These are phyloP conservation scores for Penstemon newberryi DNA, from an alignment of 257 asterid species.

Conservation along the genomic window DNA sequence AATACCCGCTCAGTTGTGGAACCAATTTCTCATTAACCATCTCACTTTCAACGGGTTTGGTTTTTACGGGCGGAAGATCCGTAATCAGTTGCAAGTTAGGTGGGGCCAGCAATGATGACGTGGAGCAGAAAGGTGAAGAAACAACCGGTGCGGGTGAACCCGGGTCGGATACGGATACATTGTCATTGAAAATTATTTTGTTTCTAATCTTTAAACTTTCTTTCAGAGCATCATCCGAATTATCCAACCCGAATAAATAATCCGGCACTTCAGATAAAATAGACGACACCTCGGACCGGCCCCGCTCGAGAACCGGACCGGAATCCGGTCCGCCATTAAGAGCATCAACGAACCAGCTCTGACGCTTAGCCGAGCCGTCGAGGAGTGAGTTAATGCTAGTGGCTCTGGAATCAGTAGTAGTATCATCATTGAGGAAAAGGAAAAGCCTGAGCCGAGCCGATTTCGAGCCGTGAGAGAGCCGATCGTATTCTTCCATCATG, in stretches of 20 bases:
- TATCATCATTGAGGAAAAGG: constrained; percentile 33
- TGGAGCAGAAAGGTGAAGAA: constrained; percentile 69
- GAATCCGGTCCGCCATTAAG: constrained; percentile 66
- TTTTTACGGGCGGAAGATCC: constrained; percentile 78
- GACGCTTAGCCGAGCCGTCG: constrained; percentile 79
- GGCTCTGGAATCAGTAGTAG: constrained; percentile 45
- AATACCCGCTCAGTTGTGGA: constrained; percentile 47
- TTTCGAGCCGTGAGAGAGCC: constrained; percentile 31
- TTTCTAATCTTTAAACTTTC: constrained; percentile 37
- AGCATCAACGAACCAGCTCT: constrained; percentile 85
- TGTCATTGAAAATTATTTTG: constrained; percentile 39
- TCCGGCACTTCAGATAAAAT: constrained; percentile 84
- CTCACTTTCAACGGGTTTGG: constrained; percentile 45
- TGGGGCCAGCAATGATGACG: constrained; percentile 67
- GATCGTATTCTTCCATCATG: constrained; percentile 66
- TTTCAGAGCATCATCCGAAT: constrained; percentile 55
- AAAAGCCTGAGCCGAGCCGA: constrained; percentile 50
- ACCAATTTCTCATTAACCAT: constrained; percentile 34
- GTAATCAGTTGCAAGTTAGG: constrained; percentile 49
- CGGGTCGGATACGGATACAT: constrained; percentile 55
- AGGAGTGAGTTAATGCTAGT: constrained; percentile 69
- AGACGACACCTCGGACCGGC: constrained; percentile 82
- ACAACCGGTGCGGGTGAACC: constrained; percentile 66
- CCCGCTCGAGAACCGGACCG: constrained; percentile 63
- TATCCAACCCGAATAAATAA: constrained; percentile 83